These are phyloP conservation scores for Mucor piriformis DNA, from an alignment of 371 early-diverging fungal species.

Conservation along the genomic window DNA sequence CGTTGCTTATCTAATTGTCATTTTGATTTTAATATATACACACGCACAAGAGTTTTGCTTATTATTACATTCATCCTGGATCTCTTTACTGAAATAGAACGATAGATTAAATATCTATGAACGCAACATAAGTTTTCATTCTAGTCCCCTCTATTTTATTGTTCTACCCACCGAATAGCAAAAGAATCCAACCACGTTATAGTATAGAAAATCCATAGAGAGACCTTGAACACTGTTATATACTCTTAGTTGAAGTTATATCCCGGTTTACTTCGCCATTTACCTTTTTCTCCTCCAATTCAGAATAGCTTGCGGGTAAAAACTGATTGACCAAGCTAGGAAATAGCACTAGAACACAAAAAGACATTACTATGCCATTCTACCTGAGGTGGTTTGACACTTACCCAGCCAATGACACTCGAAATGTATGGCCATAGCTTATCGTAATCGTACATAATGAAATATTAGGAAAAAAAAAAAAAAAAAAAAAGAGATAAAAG, in stretches of 20 bases:
- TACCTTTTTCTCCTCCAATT: constrained; percentile 50
- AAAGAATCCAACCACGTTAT: constrained; percentile 85
- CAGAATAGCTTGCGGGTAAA: constrained; percentile 47
- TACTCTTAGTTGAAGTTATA: neutral
- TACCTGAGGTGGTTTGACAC: neutral
- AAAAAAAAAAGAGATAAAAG: neutral
- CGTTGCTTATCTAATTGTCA: constrained; percentile 57
- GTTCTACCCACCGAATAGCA: constrained; percentile 69
- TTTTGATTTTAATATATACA: neutral
- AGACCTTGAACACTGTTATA: constrained; percentile 76
- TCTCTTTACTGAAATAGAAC: constrained; percentile 67
- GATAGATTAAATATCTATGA: constrained; percentile 73
- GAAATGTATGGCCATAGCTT: constrained; percentile 30
- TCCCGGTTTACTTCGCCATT: neutral
- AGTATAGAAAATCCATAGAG: constrained; percentile 87
- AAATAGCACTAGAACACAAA: constrained; percentile 37
- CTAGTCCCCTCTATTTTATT: neutral
- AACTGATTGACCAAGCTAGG: constrained; percentile 50
- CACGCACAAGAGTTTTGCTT: neutral
- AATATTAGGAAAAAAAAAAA: neutral
- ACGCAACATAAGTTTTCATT: neutral
- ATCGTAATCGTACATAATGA: neutral
- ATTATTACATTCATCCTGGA: constrained; percentile 72
- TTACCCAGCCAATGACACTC: constrained; percentile 48
- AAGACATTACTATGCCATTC: neutral